Percentiles rank a stretch among this genome's conserved stretches.
Evolutionary conservation across 1,284 basidiomycete genomes (phyloP).

Genomic region (Rhodotorula glutinis): DNA sequence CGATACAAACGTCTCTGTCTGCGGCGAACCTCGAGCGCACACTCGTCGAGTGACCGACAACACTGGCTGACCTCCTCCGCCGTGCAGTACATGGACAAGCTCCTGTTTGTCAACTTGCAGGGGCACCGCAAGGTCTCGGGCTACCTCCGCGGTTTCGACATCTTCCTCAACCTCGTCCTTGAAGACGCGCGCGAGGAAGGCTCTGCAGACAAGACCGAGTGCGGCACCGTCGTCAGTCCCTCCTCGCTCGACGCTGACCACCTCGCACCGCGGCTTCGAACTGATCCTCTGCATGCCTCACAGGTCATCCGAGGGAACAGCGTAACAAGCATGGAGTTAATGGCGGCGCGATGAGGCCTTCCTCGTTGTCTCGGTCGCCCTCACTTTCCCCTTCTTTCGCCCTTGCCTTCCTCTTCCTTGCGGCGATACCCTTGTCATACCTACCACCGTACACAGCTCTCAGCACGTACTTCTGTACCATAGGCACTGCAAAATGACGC

Average conservation of each 20-base stretch:
- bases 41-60: no score
- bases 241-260: no score
- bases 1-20: no score
- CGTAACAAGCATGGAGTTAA: slow-evolving; percentile 79
- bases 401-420: background rate
- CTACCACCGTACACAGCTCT: no score
- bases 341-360: slow-evolving; percentile 20
- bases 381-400: background rate
- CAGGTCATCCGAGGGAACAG: slow-evolving; percentile 95
- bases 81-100: slow-evolving; percentile 96
- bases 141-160: slow-evolving; percentile 92
- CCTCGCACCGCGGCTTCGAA: no score
- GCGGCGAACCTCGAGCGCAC: no score
- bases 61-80: background rate
- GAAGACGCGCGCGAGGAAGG: slow-evolving; percentile 91
- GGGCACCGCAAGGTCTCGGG: slow-evolving; percentile 95
- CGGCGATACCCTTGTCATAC: no score
- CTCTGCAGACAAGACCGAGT: slow-evolving; percentile 70
- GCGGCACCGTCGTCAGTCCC: slow-evolving; percentile 78
- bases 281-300: background rate
- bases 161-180: slow-evolving; percentile 97
- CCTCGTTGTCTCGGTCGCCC: background rate
- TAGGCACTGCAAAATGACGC: no score
- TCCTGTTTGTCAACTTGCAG: slow-evolving; percentile 89
- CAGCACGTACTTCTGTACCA: no score